A percentile compares a stretch with the other conserved stretches of the same genome.
Evolutionary conservation across 208 protist genomes (phyloP).

Genomic region (Trypanosoma platydactyli): DNA sequence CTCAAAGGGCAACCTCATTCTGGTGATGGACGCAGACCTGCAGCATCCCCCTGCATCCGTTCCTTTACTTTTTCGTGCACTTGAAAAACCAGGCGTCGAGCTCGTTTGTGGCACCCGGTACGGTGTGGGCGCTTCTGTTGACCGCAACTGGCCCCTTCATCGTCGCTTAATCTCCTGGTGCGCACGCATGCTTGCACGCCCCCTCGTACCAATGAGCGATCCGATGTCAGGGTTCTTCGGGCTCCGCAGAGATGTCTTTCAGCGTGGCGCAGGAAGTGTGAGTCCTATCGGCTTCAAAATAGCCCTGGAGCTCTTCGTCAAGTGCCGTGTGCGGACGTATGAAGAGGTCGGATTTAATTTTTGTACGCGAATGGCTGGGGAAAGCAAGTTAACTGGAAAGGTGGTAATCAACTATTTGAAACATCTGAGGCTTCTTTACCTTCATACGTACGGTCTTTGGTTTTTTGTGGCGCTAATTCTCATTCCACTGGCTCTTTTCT

Average conservation of each 20-base stretch:
- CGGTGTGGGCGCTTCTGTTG: slow-evolving; percentile 65
- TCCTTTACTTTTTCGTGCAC: slow-evolving; percentile 59
- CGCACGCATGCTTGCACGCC: slow-evolving; percentile 79
- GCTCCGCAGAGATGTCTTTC: slow-evolving; percentile 64
- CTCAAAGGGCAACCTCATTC: slow-evolving; percentile 48
- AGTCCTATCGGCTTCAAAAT: slow-evolving; percentile 94
- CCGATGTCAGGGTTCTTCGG: slow-evolving; percentile 95
- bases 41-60: slow-evolving; percentile 91
- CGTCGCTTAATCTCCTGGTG: slow-evolving; percentile 88
- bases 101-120: slow-evolving; percentile 92
- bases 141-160: slow-evolving; percentile 86
- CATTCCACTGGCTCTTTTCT: slow-evolving; percentile 24
- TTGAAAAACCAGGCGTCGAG: slow-evolving; percentile 58
- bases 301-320: slow-evolving; percentile 90
- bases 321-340: slow-evolving; percentile 68
- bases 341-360: slow-evolving; percentile 88
- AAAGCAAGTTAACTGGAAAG: slow-evolving; percentile 89
- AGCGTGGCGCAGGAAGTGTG: slow-evolving; percentile 39
- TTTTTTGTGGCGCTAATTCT: slow-evolving; percentile 39
- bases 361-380: slow-evolving; percentile 67
- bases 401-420: slow-evolving; percentile 86
- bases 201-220: slow-evolving; percentile 86
- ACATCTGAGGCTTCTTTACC: slow-evolving; percentile 78
- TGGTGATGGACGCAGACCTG: slow-evolving; percentile 94
- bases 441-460: slow-evolving; percentile 49